phyloP scores from a whole-genome alignment of 1,284 basidiomycete species.

The Cystobasidium slooffiae region DNA sequence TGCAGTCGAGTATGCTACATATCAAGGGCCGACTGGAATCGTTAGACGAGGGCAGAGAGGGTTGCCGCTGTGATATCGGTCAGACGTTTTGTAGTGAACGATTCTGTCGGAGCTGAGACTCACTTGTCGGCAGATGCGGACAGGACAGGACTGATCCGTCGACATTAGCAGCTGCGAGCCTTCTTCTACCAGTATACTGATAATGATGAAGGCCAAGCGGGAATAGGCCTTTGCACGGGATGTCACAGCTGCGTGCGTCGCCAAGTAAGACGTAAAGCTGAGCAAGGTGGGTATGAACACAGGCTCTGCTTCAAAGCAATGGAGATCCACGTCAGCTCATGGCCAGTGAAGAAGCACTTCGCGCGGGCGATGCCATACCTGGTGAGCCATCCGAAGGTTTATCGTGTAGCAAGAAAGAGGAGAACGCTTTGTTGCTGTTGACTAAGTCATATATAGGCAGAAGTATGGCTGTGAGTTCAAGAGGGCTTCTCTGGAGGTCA shows the following conservation, averaged over 20 bases:
- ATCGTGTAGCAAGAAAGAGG: slow-evolving; percentile 40
- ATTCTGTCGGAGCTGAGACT: slow-evolving; percentile 7
- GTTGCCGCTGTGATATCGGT: slow-evolving; percentile 43
- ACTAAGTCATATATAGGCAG: slow-evolving; percentile 53
- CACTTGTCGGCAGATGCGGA: slow-evolving; percentile 53
- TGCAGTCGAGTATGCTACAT: slow-evolving; percentile 50
- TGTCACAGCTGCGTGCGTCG: slow-evolving; percentile 52
- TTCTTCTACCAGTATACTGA: slow-evolving; percentile 54
- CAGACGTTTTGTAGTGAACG: not conserved
- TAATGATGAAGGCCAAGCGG: slow-evolving; percentile 47
- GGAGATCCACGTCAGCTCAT: not conserved
- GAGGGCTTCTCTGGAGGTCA: slow-evolving; percentile 47
- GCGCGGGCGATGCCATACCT: slow-evolving; percentile 26
- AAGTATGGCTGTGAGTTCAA: slow-evolving; percentile 47
- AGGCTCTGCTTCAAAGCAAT: slow-evolving; percentile 29
- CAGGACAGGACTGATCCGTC: slow-evolving; percentile 20
- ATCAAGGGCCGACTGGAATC: slow-evolving; percentile 36
- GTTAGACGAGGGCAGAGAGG: slow-evolving; percentile 42
- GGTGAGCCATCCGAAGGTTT: slow-evolving; percentile 11
- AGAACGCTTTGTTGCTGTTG: slow-evolving; percentile 52
- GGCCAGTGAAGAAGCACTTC: not conserved
- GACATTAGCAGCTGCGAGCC: slow-evolving; percentile 48
- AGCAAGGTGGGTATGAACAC: slow-evolving; percentile 48
- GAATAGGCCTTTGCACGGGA: slow-evolving; percentile 49
- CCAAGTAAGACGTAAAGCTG: slow-evolving; percentile 53